Base-by-base conservation (phyloP, 306 rosid genomes). In the Mucuna pruriens region DNA sequence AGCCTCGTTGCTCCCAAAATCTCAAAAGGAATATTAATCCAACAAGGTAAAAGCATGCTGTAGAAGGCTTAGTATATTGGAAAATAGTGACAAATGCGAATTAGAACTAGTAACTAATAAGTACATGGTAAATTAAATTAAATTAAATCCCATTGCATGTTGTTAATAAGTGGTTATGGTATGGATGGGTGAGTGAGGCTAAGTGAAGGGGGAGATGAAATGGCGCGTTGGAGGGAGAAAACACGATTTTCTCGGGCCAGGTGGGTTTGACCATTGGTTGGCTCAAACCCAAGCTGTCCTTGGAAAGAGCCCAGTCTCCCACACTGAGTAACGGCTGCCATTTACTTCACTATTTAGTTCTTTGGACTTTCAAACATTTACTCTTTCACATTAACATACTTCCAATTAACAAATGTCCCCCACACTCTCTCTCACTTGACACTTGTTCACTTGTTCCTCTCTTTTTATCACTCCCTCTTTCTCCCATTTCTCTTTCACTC, bases 191-290 rank as follows among this genome's bases (percentile, higher is more conserved):
- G 40, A 36, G 40, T 29, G 40, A 36, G 40, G 1, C 7, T 38
- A 38, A 38, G 40, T 7, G 39, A 9, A 16, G 19, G 20, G 68
- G 36, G 4, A 20, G 60, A 8, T 42, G 78, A 58, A 36, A 39
- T 38, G 38, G 13, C 55, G 86, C 94, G 39, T 92, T 88, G 98
- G 91, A 85, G 31, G 80, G 46, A 86, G 52, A 54, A 86, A 87
- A 92, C 94, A 94, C 92, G 92, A 92, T 90, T 91, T 90, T 94
- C 96, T 94, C 92, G 98, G 97, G 93, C 82, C 87, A 70, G 79
- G 93, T 69, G 87, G 84, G 84, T 87, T 94, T 94, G 98, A 94
- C 98, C 86, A 78, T 55, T 72, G 54, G 48, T 81, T 66, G 86
- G 83, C 80, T 86, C 85, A 88, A 88, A 87, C 89, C 92, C 73